These are phyloP conservation scores for Anisodus acutangulus DNA, from an alignment of 257 asterid genomes.

Conservation along the genomic window DNA sequence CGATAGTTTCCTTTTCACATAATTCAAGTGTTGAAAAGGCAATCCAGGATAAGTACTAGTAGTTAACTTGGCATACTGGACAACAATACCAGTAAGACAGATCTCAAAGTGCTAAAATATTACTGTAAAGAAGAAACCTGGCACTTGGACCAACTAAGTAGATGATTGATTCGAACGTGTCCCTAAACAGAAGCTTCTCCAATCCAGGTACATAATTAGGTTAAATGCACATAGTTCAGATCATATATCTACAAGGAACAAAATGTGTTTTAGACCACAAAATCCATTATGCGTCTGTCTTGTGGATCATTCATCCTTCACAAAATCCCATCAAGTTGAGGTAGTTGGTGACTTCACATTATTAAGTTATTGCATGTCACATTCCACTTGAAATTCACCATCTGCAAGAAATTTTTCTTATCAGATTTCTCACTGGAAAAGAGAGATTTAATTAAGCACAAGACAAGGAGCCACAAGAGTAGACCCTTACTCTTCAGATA, in stretches of 20 bases:
- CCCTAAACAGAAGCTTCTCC: not conserved
- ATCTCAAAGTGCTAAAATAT: not conserved
- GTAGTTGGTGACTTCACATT: constrained; percentile 19
- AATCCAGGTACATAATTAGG: constrained; percentile 9
- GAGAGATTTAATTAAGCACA: not conserved
- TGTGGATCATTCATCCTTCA: constrained; percentile 28
- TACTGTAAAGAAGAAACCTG: not conserved
- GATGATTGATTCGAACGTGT: not conserved
- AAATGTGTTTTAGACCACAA: not conserved
- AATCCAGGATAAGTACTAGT: not conserved
- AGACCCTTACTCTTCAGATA: constrained; percentile 60
- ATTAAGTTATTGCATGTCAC: constrained; percentile 51
- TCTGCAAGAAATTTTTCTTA: constrained; percentile 49
- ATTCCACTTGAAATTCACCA: constrained; percentile 80
- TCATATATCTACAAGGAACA: constrained; percentile 34
- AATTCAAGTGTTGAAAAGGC: not conserved
- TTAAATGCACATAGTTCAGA: constrained; percentile 12
- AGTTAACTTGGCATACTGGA: not conserved
- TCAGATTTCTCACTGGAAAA: constrained; percentile 25
- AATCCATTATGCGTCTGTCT: constrained; percentile 24
- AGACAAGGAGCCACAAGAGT: not conserved
- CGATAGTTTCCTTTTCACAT: not conserved
- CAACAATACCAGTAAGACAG: not conserved
- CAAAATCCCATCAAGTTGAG: constrained; percentile 31
- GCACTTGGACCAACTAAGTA: not conserved